Conservation (phyloP, 2,329 filamentous ascomycete species). For the Talaromyces rugulosus region DNA sequence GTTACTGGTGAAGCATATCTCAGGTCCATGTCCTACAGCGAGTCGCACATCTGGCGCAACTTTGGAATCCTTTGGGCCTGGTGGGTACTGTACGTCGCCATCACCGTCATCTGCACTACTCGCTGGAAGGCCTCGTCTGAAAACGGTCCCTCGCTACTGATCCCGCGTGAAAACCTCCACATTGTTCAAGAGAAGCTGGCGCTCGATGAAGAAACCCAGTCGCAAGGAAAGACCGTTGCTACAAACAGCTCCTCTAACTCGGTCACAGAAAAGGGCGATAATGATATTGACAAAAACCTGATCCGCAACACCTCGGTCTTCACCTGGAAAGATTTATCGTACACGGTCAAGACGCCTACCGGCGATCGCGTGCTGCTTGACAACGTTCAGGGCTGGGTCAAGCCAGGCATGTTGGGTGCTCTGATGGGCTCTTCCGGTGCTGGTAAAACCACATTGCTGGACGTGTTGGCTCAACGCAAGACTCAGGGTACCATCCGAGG, state of each 20-base stretch:
- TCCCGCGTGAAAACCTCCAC: slow-evolving; percentile 58
- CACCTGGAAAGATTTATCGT: slow-evolving; percentile 69
- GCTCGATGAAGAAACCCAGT: slow-evolving; percentile 27
- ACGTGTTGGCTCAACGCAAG: slow-evolving; percentile 69
- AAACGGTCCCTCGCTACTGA: slow-evolving; percentile 52
- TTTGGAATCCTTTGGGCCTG: slow-evolving; percentile 61
- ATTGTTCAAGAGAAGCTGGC: slow-evolving; percentile 24
- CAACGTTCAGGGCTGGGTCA: slow-evolving; percentile 69
- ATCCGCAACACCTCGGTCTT: slow-evolving; percentile 64
- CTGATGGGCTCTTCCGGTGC: slow-evolving; percentile 75
- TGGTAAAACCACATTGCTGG: slow-evolving; percentile 70
- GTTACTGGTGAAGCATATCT: slow-evolving; percentile 60
- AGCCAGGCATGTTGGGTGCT: slow-evolving; percentile 71
- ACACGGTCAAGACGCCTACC: slow-evolving; percentile 60
- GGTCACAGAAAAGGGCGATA: slow-evolving; percentile 12
- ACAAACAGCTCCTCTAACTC: slow-evolving; percentile 8
- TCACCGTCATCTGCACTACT: slow-evolving; percentile 57
- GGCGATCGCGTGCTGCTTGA: slow-evolving; percentile 58
- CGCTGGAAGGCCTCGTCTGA: slow-evolving; percentile 54
- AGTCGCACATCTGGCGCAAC: slow-evolving; percentile 55
- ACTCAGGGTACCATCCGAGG: slow-evolving; percentile 58
- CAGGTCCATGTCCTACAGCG: slow-evolving; percentile 49
- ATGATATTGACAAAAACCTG: slow-evolving; percentile 40
- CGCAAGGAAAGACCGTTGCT: slow-evolving; percentile 29
- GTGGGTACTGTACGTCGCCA: slow-evolving; percentile 56